Evolutionary conservation across 1,284 basidiomycete genomes (phyloP), one percentile per base, ranked within the genome.

Genomic region (Heterobasidion irregulare): DNA sequence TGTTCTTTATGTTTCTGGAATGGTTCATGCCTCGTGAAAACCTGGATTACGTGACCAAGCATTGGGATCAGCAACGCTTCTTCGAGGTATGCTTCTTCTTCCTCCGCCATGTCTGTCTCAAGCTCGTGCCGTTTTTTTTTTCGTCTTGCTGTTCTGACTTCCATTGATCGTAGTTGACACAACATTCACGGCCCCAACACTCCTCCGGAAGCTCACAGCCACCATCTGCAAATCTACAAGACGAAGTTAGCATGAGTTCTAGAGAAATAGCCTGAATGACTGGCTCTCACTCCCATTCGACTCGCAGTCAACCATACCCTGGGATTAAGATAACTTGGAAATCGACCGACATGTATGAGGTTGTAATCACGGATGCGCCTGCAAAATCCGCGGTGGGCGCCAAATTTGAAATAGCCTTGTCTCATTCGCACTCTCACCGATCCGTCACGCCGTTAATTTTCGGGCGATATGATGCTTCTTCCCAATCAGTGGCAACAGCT

Each of bases 1-100:
- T 92, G 8, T 92, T 92, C 66, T 89, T 89, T 65, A 62, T 81
- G 60, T 72, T 90, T 53, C 70, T 94, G 2, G 87, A 93, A 63
- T 89, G 83, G 84, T 81, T 80, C 72, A 76, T 84, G 65, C 91
- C 91, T 0, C 72, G 81, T 26, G 77, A 82, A 44, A 75, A 83
- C 50, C 68, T 92, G 53, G 84, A 92, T 65, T 85, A 80, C 64
- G 89, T 89, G 1, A 69, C 68, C 12, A 69, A 66, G 57, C 69
- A 74, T 50, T 78, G 77, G 77, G 68, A 72, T 45, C 65, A 66
- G 1, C 64, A 57, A n/a, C 57, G 59, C 0, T 77, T 72, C 54
- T 58, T 61, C 35, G 62, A 74, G 62, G 70, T 75, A 45, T 53
- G 58, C 33, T 16, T 19, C 18, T 34, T 33, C 12, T 19, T 32